These are phyloP conservation scores for Hymenoscyphus albidus DNA, from an alignment of 2,329 filamentous ascomycete genomes.

Conservation along the genomic window DNA sequence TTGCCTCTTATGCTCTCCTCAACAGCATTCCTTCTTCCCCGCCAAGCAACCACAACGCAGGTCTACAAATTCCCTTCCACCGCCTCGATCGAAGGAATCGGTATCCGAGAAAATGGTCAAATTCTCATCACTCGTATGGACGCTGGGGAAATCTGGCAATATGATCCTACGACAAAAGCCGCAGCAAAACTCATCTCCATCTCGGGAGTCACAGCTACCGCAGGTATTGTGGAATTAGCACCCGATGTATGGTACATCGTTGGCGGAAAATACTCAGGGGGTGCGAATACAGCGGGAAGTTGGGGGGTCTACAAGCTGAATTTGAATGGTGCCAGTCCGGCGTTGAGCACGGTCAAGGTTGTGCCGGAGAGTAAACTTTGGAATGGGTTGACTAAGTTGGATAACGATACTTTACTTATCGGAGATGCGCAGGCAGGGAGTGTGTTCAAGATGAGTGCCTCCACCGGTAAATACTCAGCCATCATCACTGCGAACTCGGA, in stretches of 20 bases:
- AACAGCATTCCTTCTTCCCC: not conserved
- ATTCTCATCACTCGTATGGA: conserved; percentile 12
- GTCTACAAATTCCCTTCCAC: conserved; percentile 8
- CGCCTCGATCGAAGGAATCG: conserved; percentile 8
- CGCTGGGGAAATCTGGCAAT: conserved; percentile 10
- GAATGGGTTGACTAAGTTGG: not conserved
- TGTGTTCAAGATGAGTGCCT: not conserved
- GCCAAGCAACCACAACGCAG: conserved; percentile 9
- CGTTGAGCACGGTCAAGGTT: not conserved
- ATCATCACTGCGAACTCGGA: not conserved
- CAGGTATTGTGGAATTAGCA: conserved; percentile 13
- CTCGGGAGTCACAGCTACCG: not conserved
- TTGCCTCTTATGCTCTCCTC: not conserved
- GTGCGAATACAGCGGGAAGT: conserved; percentile 4
- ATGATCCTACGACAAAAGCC: conserved; percentile 6
- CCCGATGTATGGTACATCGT: conserved; percentile 15
- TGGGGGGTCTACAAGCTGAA: conserved; percentile 8
- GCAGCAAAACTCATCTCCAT: conserved; percentile 7
- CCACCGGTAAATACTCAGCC: not conserved
- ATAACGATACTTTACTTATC: not conserved
- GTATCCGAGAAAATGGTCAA: conserved; percentile 11
- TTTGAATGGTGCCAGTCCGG: not conserved
- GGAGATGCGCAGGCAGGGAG: not conserved
- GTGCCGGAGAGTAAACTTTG: not conserved
- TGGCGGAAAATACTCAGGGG: conserved; percentile 7